Conservation (phyloP, 78 protist genomes). For the Bodo saltans region DNA sequence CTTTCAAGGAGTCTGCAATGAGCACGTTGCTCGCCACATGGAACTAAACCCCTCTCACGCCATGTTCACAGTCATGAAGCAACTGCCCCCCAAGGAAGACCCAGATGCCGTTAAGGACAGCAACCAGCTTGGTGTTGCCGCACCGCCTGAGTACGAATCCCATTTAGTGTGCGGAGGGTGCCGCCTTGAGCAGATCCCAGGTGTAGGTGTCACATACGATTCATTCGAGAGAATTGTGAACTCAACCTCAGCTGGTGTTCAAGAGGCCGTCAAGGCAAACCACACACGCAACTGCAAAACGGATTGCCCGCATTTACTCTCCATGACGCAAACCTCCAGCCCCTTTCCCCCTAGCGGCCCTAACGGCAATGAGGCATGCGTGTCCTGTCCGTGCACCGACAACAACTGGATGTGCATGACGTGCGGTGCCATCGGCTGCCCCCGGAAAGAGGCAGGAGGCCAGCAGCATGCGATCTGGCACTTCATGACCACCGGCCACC, state of each 20-base stretch:
- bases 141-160: not conserved
- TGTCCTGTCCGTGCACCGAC: slow-evolving; percentile 29
- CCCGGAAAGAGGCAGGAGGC: slow-evolving; percentile 72
- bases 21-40: not conserved
- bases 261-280: not conserved
- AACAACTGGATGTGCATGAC: slow-evolving; percentile 88
- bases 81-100: not conserved
- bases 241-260: not conserved
- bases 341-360: not conserved
- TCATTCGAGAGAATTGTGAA: not conserved
- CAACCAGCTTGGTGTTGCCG: no score
- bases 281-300: not conserved
- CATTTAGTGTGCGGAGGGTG: not conserved
- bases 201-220: not conserved
- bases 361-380: slow-evolving; percentile 12
- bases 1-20: not conserved
- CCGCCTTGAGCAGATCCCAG: not conserved
- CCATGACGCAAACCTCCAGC: no score
- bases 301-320: not conserved
- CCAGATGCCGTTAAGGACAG: not conserved
- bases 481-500: slow-evolving; percentile 63
- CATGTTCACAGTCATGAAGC: not conserved
- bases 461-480: slow-evolving; percentile 81
- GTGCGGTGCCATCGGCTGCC: slow-evolving; percentile 84
- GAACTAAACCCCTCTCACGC: not conserved